Percentiles rank a stretch among this genome's conserved stretches.
Evolutionary conservation across 2,329 filamentous ascomycete genomes (phyloP).

Genomic region (Didymella arachidicola): DNA sequence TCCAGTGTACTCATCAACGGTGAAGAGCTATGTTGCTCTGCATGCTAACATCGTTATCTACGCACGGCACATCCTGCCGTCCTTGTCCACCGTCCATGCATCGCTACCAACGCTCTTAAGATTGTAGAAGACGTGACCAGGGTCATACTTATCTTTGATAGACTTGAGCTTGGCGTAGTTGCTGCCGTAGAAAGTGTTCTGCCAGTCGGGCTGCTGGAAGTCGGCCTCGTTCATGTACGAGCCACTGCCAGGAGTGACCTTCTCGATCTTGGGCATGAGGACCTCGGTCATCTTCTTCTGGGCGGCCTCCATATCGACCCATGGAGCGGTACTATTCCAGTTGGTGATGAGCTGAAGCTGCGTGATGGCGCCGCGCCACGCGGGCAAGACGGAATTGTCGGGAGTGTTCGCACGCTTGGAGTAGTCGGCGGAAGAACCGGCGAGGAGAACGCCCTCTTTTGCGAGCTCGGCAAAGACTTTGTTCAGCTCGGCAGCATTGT

Average conservation of each 20-base stretch:
- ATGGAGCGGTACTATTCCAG: constrained; percentile 29
- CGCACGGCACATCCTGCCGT: constrained; percentile 25
- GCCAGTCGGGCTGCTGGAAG: constrained; percentile 35
- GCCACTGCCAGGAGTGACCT: constrained; percentile 31
- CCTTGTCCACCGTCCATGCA: constrained; percentile 23
- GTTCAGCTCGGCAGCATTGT: constrained; percentile 27
- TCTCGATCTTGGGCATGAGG: constrained; percentile 36
- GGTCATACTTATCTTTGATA: constrained; percentile 37
- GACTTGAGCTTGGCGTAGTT: constrained; percentile 59
- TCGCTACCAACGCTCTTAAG: constrained; percentile 31
- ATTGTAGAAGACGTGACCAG: constrained; percentile 32
- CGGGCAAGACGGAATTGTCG: constrained; percentile 35
- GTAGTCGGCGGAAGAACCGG: constrained; percentile 29
- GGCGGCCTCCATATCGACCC: constrained; percentile 20
- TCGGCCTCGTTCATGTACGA: constrained; percentile 45
- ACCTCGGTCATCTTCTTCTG: constrained; percentile 30
- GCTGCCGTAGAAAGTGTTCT: constrained; percentile 56
- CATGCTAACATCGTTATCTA: neutral
- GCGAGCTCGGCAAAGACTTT: constrained; percentile 25
- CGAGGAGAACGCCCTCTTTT: constrained; percentile 27
- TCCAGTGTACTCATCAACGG: constrained; percentile 4
- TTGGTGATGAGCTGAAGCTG: constrained; percentile 32
- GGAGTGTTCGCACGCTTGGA: constrained; percentile 21
- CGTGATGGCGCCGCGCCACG: constrained; percentile 33
- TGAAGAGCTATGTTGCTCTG: neutral